Base-by-base conservation (phyloP, 345 rosid genomes). In the Passiflora organensis region DNA sequence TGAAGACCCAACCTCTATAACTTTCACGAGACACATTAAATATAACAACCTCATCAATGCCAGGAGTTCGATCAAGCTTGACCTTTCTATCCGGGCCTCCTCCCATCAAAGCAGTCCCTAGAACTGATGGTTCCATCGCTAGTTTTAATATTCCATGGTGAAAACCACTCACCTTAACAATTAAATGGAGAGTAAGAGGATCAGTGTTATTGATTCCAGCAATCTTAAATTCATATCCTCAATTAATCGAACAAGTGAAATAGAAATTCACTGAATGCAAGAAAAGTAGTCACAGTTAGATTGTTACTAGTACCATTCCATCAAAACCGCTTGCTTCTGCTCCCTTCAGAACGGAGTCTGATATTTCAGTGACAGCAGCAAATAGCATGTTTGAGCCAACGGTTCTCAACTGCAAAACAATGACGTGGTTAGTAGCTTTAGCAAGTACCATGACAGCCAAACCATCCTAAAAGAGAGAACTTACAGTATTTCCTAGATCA, bases 291-390 rank as follows among this genome's bases (percentile, higher is more conserved):
- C 8, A 47, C 28, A 42, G 32, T 32, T 53, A 44, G 53, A 59
- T 9, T 36, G 58, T 37, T 63, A 71, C 23, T 23, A 23, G 51
- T 80, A 91, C 95, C 95, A 91, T 72, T 72, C 96, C 98, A 79
- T 91, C 82, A 72, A 91, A 83, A 73, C 98, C 98, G 56, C 77
- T 87, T 66, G 86, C 72, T 74, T 91, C 96, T 51, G 97, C 96
- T 65, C 96, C 95, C 70, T 69, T 83, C 48, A 91, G 75, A 61
- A 91, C 76, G 48, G 90, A 80, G 78, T 91, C 96, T 45, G 97
- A 87, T 76, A 91, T 64, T 81, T 91, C 95, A 72, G 96, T 85
- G 60, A 85, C 83, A 39, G 88, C 87, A 53, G 76, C 94, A 66
- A 85, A 87, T 23, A 85, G 61, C 44, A 87, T 84, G 73, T 91